Conservation (phyloP, 306 rosid species). For the Cicer cuneatum region DNA sequence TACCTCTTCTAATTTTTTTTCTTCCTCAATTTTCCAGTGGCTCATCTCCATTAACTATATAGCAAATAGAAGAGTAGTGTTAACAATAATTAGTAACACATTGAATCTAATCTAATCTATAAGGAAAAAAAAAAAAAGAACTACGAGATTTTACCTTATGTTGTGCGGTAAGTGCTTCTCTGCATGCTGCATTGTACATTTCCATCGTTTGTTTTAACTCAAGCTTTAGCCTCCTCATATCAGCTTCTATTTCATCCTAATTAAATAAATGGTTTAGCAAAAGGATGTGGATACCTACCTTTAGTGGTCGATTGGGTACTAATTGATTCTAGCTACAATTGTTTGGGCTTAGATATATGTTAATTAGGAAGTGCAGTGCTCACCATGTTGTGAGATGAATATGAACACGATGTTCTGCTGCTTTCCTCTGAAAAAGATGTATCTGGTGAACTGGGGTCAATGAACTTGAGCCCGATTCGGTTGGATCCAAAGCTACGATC, state of each 20-base stretch:
- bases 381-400: conserved; percentile 72
- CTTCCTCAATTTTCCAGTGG: conserved; percentile 67
- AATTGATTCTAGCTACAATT: neutral
- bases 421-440: conserved; percentile 62
- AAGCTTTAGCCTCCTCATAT: conserved; percentile 84
- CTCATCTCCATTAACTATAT: conserved; percentile 65
- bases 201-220: conserved; percentile 98
- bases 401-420: conserved; percentile 60
- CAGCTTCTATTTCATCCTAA: conserved; percentile 84
- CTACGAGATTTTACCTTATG: conserved; percentile 56
- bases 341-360: conserved; percentile 3
- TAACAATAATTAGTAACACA: neutral
- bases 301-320: neutral
- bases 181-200: conserved; percentile 53
- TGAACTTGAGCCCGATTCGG: conserved; percentile 35
- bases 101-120: neutral
- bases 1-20: conserved; percentile 70
- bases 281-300: conserved; percentile 6
- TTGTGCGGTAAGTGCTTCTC: conserved; percentile 45
- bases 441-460: conserved; percentile 51
- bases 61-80: conserved; percentile 1
- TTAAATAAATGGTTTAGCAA: conserved; percentile 18
- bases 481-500: conserved; percentile 66
- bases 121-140: neutral
- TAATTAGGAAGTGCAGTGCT: conserved; percentile 28